Evolutionary conservation across 768 basidiomycete genomes (phyloP), one percentile per base, ranked within the genome.

Genomic region (Leccinum boreale): DNA sequence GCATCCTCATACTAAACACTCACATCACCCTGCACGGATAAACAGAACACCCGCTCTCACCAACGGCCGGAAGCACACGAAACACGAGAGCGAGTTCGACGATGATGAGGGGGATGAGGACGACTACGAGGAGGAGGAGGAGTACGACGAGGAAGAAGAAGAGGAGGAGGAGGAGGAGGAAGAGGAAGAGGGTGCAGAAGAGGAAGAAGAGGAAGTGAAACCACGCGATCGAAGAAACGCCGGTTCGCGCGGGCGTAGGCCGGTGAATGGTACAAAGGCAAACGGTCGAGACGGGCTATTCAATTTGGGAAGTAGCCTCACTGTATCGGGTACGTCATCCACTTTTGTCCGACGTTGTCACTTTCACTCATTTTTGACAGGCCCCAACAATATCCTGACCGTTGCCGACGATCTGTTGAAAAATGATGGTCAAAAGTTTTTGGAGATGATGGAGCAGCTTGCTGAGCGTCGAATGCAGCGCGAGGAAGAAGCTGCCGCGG

Each of bases 371-470:
- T 65, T 63, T 58, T 17, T 56, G 15, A 50, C 63, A 89, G 89
- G 87, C 55, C 87, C 87, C 72, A 94, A 92, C 67, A 95, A 94
- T 67, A 98, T 99, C 70, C 81, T 99, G 47, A 99, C 97, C 21
- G 96, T 99, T 53, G 97, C 97, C 48, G 97, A 99, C 70, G 97
- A 99, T 76, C 83, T 99, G 47, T 81, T 99, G 65, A 97, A 97
- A 80, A 98, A 98, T 67, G 95, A 99, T 67, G 96, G 96, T 2
- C 92, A 94, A 68, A 98, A 97, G 78, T 99, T 99, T 78, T 77
- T 99, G 66, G 97, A 99, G 79, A 99, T 99, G 97, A 99, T 99
- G 97, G 97, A 98, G 73, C 94, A 96, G 74, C 83, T 99, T 19
- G 95, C 96, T 0, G 94, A 97, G 68, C 84, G 93, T 51, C 84